These are phyloP conservation scores for Sphagnum magellanicum DNA, from an alignment of 228 moss, liverwort and hornwort species.

Conservation along the genomic window DNA sequence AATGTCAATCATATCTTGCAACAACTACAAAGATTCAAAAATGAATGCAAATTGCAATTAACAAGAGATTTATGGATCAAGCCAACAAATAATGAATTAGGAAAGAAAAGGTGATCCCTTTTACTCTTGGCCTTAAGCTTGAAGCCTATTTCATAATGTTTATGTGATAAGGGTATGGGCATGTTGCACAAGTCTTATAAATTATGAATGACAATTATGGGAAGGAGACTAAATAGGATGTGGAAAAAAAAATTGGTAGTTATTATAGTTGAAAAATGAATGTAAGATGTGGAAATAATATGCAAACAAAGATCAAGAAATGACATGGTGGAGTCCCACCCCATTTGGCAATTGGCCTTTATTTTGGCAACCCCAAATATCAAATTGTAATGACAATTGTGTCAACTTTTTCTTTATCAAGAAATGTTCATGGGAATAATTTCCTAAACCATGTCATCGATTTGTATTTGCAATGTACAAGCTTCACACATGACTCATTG, in stretches of 20 bases:
- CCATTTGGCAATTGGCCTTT: conserved; percentile 45
- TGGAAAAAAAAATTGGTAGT: too few species aligned
- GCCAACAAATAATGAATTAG: conserved; percentile 42
- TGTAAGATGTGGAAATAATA: conserved; percentile 24
- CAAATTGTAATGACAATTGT: conserved; percentile 72
- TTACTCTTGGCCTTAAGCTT: too few species aligned
- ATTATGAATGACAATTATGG: too few species aligned
- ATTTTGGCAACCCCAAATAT: conserved; percentile 75
- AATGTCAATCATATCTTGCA: conserved; percentile 53
- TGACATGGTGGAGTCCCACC: conserved; percentile 59
- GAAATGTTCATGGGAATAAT: conserved; percentile 72
- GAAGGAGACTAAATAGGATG: too few species aligned
- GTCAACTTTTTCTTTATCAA: conserved; percentile 69
- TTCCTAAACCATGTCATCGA: conserved; percentile 78
- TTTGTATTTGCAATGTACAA: conserved; percentile 75
- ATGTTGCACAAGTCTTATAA: too few species aligned
- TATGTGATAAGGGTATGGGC: too few species aligned
- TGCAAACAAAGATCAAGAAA: conserved; percentile 77
- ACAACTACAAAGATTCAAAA: conserved; percentile 54
- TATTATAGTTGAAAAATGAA: too few species aligned
- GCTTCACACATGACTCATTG: not conserved
- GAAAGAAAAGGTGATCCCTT: conserved; percentile 54
- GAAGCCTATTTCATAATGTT: too few species aligned
- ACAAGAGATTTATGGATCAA: conserved; percentile 50
- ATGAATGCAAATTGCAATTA: conserved; percentile 49